These are phyloP conservation scores for Verticillium albo-atrum DNA, from an alignment of 2,329 filamentous ascomycete species.

Conservation along the genomic window DNA sequence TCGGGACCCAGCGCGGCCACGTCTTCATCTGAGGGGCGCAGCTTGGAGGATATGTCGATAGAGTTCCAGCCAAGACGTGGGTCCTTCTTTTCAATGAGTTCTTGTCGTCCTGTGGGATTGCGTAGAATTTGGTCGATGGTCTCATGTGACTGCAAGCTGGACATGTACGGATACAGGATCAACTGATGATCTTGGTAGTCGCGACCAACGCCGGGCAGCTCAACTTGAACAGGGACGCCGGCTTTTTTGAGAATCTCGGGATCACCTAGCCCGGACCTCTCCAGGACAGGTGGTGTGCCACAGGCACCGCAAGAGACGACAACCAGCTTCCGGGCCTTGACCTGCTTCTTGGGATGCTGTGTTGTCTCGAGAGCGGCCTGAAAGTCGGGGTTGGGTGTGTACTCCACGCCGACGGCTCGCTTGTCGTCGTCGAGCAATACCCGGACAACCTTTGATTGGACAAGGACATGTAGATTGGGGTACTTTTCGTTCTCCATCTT, in stretches of 20 bases:
- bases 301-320: slow-evolving; percentile 34
- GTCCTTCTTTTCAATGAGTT: slow-evolving; percentile 17
- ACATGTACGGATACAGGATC: slow-evolving; percentile 44
- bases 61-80: slow-evolving; percentile 49
- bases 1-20: slow-evolving; percentile 43
- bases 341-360: slow-evolving; percentile 4
- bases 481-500: slow-evolving; percentile 20
- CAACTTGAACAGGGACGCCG: slow-evolving; percentile 13
- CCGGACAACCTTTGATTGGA: slow-evolving; percentile 22
- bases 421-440: slow-evolving; percentile 43
- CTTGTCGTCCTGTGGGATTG: slow-evolving; percentile 12
- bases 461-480: slow-evolving; percentile 24
- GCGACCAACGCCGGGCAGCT: slow-evolving; percentile 17
- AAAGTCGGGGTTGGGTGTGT: slow-evolving; percentile 35
- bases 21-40: slow-evolving; percentile 48
- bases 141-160: slow-evolving; percentile 36
- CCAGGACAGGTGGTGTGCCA: slow-evolving; percentile 41
- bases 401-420: slow-evolving; percentile 55
- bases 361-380: slow-evolving; percentile 14
- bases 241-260: slow-evolving; percentile 17
- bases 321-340: slow-evolving; percentile 42
- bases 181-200: slow-evolving; percentile 49
- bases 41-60: slow-evolving; percentile 47
- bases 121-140: slow-evolving; percentile 30
- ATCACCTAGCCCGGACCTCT: slow-evolving; percentile 47